Conservation (phyloP, 1,139 yeast species). For the Candida neerlandica region DNA sequence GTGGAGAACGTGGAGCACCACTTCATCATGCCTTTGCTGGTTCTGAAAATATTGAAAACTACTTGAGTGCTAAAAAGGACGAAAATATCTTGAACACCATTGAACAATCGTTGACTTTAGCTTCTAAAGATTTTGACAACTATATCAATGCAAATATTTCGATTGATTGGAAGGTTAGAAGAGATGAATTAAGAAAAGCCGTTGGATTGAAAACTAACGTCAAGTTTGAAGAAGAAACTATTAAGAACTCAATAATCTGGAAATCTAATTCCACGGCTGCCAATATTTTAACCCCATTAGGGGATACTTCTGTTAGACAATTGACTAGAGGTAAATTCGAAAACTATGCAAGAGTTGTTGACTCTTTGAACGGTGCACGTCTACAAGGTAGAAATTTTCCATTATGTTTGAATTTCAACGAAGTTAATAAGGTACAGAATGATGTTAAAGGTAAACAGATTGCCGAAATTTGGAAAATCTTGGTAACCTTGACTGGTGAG, state of each 20-base stretch:
- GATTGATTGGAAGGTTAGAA: conserved; percentile 81
- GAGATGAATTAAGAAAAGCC: conserved; percentile 69
- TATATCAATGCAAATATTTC: conserved; percentile 73
- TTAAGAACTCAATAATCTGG: conserved; percentile 32
- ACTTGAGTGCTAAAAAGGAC: conserved; percentile 70
- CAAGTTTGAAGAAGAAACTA: conserved; percentile 20
- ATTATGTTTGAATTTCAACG: conserved; percentile 55
- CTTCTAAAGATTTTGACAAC: conserved; percentile 81
- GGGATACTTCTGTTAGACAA: conserved; percentile 30
- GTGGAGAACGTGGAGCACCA: conserved; percentile 3
- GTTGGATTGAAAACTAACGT: conserved; percentile 47
- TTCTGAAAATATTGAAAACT: conserved; percentile 48
- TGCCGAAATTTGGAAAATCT: conserved; percentile 64
- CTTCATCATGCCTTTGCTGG: neutral
- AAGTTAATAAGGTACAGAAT: conserved; percentile 49
- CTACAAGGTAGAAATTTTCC: conserved; percentile 53
- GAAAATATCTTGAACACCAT: conserved; percentile 82
- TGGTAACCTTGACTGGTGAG: conserved; percentile 47
- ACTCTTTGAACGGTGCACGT: conserved; percentile 70
- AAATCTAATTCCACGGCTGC: conserved; percentile 39
- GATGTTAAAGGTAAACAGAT: conserved; percentile 66
- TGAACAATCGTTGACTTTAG: conserved; percentile 73
- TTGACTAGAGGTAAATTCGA: conserved; percentile 64
- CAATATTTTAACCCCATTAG: conserved; percentile 38
- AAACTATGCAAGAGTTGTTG: conserved; percentile 69